A percentile compares a stretch with the other conserved stretches of the same genome.
phyloP scores from a whole-genome alignment of 768 basidiomycete species.

The Mycena polygramma region DNA sequence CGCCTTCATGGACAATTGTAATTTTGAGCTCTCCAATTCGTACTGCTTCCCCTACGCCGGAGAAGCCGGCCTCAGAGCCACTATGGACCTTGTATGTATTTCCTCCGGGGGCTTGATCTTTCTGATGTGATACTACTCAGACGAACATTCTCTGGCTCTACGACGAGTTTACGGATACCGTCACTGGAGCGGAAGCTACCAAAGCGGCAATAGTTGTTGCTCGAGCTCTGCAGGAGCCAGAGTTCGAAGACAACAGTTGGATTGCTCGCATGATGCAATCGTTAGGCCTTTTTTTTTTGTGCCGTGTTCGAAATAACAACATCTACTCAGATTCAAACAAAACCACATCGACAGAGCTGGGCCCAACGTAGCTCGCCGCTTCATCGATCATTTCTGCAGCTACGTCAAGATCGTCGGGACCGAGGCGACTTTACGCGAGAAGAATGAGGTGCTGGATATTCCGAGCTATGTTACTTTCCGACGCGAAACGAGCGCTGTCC shows the following conservation, averaged over 20 bases:
- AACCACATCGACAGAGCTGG: constrained; percentile 46
- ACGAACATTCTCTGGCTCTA: constrained; percentile 35
- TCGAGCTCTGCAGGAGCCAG: constrained; percentile 25
- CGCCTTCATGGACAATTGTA: constrained; percentile 36
- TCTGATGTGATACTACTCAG: constrained; percentile 12
- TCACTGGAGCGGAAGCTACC: constrained; percentile 18
- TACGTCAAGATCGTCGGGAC: constrained; percentile 71
- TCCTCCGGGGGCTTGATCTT: neutral
- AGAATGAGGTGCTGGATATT: constrained; percentile 65
- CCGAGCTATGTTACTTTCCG: constrained; percentile 69
- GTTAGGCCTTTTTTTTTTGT: constrained; percentile 9
- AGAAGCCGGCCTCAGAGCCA: constrained; percentile 22
- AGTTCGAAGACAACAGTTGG: constrained; percentile 25
- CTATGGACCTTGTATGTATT: constrained; percentile 35
- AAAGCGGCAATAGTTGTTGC: constrained; percentile 25
- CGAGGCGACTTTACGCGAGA: constrained; percentile 74
- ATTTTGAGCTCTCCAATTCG: constrained; percentile 30
- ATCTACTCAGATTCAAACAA: constrained; percentile 21
- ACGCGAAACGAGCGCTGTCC: constrained; percentile 77
- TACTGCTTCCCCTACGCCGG: constrained; percentile 32
- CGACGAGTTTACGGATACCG: constrained; percentile 36
- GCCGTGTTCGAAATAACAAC: constrained; percentile 2
- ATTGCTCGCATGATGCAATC: constrained; percentile 26
- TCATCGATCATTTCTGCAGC: constrained; percentile 63
- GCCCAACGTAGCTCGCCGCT: constrained; percentile 62